Conservation (phyloP, 305 asterid genomes). For the Plantago lanceolata region DNA sequence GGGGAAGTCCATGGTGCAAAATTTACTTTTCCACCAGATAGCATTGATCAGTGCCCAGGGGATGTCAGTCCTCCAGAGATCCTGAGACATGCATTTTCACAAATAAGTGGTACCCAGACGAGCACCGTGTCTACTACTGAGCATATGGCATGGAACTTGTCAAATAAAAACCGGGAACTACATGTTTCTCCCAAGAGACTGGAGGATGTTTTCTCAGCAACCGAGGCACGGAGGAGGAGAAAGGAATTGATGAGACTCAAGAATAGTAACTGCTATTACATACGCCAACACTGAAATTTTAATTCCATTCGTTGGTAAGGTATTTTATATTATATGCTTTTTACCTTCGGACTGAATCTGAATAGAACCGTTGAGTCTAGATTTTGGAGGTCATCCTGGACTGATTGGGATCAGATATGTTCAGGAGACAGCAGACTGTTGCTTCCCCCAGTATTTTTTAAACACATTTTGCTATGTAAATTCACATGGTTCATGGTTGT, state of each 20-base stretch:
- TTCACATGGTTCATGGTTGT: background rate
- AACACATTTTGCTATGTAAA: slow-evolving; percentile 1
- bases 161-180: slow-evolving; percentile 19
- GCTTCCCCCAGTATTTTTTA: background rate
- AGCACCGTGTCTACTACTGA: slow-evolving; percentile 20
- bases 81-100: slow-evolving; percentile 3
- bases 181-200: slow-evolving; percentile 12
- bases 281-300: background rate
- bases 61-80: slow-evolving; percentile 10
- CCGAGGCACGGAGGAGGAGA: slow-evolving; percentile 65
- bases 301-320: background rate
- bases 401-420: background rate
- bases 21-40: slow-evolving; percentile 19
- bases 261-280: slow-evolving; percentile 22
- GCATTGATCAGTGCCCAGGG: slow-evolving; percentile 11
- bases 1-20: slow-evolving; percentile 16
- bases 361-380: background rate
- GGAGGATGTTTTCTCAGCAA: slow-evolving; percentile 29
- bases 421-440: background rate
- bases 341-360: background rate
- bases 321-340: background rate
- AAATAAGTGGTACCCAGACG: slow-evolving; percentile 9
- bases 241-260: slow-evolving; percentile 56
- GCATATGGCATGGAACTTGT: slow-evolving; percentile 1
- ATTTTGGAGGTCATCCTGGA: background rate